Evolutionary conservation across 179 eudicot species (phyloP), one percentile per base, ranked within the genome.

Genomic region (Gypsophila paniculata): DNA sequence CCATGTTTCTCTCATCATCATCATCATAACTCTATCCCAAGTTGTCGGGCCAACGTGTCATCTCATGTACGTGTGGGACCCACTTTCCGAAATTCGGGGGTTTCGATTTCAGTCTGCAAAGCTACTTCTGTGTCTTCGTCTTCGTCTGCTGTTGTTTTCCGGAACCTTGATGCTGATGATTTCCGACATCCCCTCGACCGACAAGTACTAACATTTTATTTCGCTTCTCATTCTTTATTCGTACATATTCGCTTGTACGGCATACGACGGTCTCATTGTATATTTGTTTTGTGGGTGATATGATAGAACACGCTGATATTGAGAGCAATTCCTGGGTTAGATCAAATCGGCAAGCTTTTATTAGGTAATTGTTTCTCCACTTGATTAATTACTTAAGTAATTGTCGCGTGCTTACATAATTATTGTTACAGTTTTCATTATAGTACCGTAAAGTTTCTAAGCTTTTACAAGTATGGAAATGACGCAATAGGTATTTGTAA

Each of bases 121-220:
- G 86, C 90, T 58, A 59, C 86, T 26, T 15, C 61, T 59, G 8
- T 61, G 19, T 11, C 69, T 23, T 87, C 69, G 19, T 6, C 74
- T 17, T 51, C 58, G 10, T 12, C 82, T 4, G 34, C 85, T 19
- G 83, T 86, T 70, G 83, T 71, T 23, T 87, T 86, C 62, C 89
- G 86, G n/a, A 81, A 86, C 73, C 91, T 93, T 13, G 91, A 93
- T n/a, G 97, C 98, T 6, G 97, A 91, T 78, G 98, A 93, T 71
- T 88, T 93, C 68, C 80, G 97, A 29, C 98, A 93, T 73, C 97
- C 98, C 29, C 98, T 93, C 58, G 97, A 93, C 80, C 82, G 82
- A 78, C 98, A 89, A 81, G 98, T 93, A n/a, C n/a, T n/a, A 58
- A 22, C 5, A 0, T 13, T 53, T 36, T 11, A 26, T 25, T 38